Conservation (phyloP, 2,329 filamentous ascomycete species). For the Colletotrichum tofieldiae region DNA sequence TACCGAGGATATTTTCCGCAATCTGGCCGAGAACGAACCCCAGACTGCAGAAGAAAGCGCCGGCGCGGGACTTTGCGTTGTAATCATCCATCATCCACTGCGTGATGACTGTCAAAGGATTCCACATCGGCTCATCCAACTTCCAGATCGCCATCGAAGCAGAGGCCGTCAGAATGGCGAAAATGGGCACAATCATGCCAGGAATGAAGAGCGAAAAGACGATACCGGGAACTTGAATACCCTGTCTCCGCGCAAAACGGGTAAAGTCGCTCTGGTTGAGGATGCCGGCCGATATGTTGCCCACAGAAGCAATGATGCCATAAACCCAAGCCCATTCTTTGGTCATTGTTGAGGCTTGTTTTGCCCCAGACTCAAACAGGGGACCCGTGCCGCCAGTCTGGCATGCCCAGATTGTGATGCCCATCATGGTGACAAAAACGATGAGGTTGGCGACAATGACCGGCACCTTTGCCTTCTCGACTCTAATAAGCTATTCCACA, state of each 20-base stretch:
- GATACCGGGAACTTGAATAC: conserved; percentile 47
- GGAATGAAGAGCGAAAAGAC: conserved; percentile 49
- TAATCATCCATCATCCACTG: conserved; percentile 50
- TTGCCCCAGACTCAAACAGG: conserved; percentile 54
- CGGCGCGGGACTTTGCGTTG: conserved; percentile 46
- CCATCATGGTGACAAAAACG: conserved; percentile 62
- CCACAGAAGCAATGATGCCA: conserved; percentile 51
- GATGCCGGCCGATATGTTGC: conserved; percentile 49
- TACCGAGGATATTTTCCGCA: conserved; percentile 50
- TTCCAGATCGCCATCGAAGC: conserved; percentile 49
- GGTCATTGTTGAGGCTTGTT: conserved; percentile 42
- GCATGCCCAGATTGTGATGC: conserved; percentile 65
- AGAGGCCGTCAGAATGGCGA: conserved; percentile 48
- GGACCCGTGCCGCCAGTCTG: conserved; percentile 60
- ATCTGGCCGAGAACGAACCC: conserved; percentile 50
- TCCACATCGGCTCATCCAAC: conserved; percentile 47
- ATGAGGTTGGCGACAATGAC: conserved; percentile 61
- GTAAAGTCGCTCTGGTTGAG: conserved; percentile 52
- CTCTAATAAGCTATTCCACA: conserved; percentile 54
- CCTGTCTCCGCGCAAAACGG: conserved; percentile 46
- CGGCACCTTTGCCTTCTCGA: conserved; percentile 64
- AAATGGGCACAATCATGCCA: conserved; percentile 48
- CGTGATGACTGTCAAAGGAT: conserved; percentile 48
- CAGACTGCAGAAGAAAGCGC: conserved; percentile 49
- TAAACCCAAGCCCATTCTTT: conserved; percentile 51